phyloP scores from a whole-genome alignment of 805 yeast genomes.

The Deakozyma indianensis region DNA sequence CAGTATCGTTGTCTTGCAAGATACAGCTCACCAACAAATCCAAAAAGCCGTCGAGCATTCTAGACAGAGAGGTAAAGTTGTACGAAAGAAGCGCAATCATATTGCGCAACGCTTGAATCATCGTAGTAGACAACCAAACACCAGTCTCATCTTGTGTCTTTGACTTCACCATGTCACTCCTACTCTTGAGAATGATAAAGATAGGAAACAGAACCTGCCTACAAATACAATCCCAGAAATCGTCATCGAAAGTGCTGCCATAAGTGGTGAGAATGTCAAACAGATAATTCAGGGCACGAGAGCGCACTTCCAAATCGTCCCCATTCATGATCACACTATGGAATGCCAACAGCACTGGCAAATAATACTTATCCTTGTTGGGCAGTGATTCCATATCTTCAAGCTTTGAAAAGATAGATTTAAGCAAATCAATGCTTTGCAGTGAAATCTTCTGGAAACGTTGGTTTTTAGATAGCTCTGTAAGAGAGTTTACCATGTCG shows the following conservation, averaged over 20 bases:
- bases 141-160: slow-evolving; percentile 72
- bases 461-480: slow-evolving; percentile 73
- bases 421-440: slow-evolving; percentile 64
- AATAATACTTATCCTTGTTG: slow-evolving; percentile 42
- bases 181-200: slow-evolving; percentile 61
- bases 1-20: slow-evolving; percentile 93
- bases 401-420: slow-evolving; percentile 22
- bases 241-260: slow-evolving; percentile 60
- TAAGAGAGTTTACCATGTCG: slow-evolving; percentile 59
- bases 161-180: slow-evolving; percentile 57
- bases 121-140: slow-evolving; percentile 92
- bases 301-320: slow-evolving; percentile 85
- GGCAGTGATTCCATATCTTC: slow-evolving; percentile 8
- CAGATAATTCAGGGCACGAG: slow-evolving; percentile 68
- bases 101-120: slow-evolving; percentile 86
- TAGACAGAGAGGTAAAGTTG: slow-evolving; percentile 63
- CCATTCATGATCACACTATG: slow-evolving; percentile 87
- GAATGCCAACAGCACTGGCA: slow-evolving; percentile 73
- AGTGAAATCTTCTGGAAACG: slow-evolving; percentile 68
- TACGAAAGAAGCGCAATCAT: slow-evolving; percentile 72
- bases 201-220: slow-evolving; percentile 76
- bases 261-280: slow-evolving; percentile 69
- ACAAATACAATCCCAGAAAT: slow-evolving; percentile 76
- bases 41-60: slow-evolving; percentile 66
- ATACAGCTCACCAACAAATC: slow-evolving; percentile 72